A percentile compares a stretch with the other conserved stretches of the same genome.
Conservation (phyloP, 2,329 filamentous ascomycete species). For the Thielaviopsis ethacetica region DNA sequence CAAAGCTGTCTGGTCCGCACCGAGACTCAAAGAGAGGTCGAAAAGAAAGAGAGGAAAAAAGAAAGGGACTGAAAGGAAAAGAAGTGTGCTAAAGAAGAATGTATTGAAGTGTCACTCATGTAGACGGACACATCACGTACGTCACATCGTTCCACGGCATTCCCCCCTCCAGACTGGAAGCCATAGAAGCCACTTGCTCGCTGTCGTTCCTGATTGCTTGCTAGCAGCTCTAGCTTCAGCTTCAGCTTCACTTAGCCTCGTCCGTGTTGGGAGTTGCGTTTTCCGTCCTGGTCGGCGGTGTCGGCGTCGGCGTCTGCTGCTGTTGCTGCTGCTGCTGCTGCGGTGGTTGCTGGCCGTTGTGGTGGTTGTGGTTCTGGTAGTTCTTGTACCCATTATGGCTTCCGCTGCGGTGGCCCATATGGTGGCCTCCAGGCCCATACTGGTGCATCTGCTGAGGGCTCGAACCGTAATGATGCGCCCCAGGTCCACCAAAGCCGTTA, state of each 20-base stretch:
- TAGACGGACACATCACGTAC: not conserved
- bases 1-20: not conserved
- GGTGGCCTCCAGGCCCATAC: constrained; percentile 27
- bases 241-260: constrained; percentile 8
- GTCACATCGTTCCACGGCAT: not conserved
- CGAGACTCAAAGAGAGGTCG: not conserved
- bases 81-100: not conserved
- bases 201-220: not conserved
- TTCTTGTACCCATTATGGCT: constrained; percentile 11
- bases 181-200: not conserved
- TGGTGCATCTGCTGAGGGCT: constrained; percentile 51
- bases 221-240: not conserved
- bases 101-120: not conserved
- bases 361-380: constrained; percentile 7
- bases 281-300: constrained; percentile 7
- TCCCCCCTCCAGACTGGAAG: not conserved
- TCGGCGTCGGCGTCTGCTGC: constrained; percentile 9
- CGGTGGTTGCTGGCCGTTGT: not conserved
- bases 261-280: constrained; percentile 10
- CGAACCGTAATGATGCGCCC: constrained; percentile 45
- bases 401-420: constrained; percentile 10
- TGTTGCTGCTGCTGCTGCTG: constrained; percentile 5
- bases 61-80: not conserved
- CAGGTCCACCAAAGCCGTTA: constrained; percentile 39
- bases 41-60: not conserved